Evolutionary conservation across 768 basidiomycete genomes (phyloP).

Genomic region (Trametes cingulata): DNA sequence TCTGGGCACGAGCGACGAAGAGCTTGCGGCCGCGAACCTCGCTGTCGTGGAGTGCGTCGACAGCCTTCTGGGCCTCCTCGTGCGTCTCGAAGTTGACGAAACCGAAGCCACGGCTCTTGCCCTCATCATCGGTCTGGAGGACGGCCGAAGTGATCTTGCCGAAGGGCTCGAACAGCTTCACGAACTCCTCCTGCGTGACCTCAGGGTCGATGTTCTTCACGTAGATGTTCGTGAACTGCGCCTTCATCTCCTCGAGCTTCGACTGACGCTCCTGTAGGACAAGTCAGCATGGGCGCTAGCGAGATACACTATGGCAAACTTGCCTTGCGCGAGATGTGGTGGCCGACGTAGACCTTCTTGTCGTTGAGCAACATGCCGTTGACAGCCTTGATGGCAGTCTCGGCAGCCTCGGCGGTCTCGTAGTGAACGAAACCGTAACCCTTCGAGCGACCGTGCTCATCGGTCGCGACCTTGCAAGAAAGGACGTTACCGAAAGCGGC

Average conservation of each 20-base stretch:
- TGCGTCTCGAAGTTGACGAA: conserved; percentile 97
- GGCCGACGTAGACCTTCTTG: conserved; percentile 98
- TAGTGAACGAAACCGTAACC: conserved; percentile 99
- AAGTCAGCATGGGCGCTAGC: neutral
- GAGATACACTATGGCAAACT: conserved; percentile 19
- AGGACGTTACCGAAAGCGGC: conserved; percentile 98
- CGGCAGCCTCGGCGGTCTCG: conserved; percentile 95
- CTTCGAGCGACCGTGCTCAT: conserved; percentile 92
- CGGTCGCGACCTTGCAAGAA: conserved; percentile 98
- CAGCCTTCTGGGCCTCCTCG: conserved; percentile 88
- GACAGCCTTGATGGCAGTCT: conserved; percentile 95
- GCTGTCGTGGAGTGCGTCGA: conserved; percentile 84
- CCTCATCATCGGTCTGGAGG: conserved; percentile 80
- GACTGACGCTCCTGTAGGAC: conserved; percentile 83
- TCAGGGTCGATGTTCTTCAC: conserved; percentile 94
- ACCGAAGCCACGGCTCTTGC: conserved; percentile 95
- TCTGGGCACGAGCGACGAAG: conserved; percentile 95
- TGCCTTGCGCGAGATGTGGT: conserved; percentile 96
- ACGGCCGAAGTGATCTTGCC: conserved; percentile 90
- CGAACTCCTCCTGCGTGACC: conserved; percentile 83
- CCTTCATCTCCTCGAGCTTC: conserved; percentile 96
- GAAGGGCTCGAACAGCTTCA: conserved; percentile 71
- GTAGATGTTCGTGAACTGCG: conserved; percentile 98
- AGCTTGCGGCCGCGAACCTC: conserved; percentile 87
- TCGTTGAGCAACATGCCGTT: conserved; percentile 99